A percentile compares a stretch with the other conserved stretches of the same genome.
These are phyloP conservation scores for Candida tammaniensis DNA, from an alignment of 805 yeast species.

Conservation along the genomic window DNA sequence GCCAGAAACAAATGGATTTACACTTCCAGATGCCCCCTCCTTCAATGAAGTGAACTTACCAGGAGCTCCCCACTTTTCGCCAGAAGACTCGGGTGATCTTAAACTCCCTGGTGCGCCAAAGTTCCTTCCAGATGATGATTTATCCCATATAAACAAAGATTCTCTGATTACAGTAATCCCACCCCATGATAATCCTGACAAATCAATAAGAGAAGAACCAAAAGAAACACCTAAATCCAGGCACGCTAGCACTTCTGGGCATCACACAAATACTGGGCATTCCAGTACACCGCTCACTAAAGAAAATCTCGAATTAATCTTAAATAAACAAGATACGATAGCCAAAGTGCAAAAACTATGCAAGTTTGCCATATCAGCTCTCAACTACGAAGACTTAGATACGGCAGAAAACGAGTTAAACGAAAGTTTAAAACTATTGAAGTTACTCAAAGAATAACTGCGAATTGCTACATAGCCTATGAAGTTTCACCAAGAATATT, in stretches of 20 bases:
- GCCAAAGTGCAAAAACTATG: conserved; percentile 65
- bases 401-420: conserved; percentile 66
- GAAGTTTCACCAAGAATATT: no score
- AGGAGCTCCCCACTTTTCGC: conserved; percentile 38
- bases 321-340: conserved; percentile 55
- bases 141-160: conserved; percentile 32
- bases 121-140: conserved; percentile 39
- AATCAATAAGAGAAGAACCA: no score
- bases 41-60: conserved; percentile 21
- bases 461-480: no score
- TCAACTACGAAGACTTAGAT: conserved; percentile 69
- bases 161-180: conserved; percentile 37
- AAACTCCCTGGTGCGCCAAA: conserved; percentile 43
- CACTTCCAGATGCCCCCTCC: conserved; percentile 12
- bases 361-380: conserved; percentile 73
- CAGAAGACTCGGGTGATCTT: conserved; percentile 23
- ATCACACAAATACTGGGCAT: neutral
- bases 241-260: no score
- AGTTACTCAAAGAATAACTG: conserved; percentile 8
- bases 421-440: conserved; percentile 48
- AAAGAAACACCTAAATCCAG: no score
- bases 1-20: conserved; percentile 1
- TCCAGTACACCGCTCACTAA: conserved; percentile 14
- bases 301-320: conserved; percentile 46
- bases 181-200: no score